phyloP scores from a whole-genome alignment of 2,329 filamentous ascomycete genomes.

The Zasmidium citrigriseum region DNA sequence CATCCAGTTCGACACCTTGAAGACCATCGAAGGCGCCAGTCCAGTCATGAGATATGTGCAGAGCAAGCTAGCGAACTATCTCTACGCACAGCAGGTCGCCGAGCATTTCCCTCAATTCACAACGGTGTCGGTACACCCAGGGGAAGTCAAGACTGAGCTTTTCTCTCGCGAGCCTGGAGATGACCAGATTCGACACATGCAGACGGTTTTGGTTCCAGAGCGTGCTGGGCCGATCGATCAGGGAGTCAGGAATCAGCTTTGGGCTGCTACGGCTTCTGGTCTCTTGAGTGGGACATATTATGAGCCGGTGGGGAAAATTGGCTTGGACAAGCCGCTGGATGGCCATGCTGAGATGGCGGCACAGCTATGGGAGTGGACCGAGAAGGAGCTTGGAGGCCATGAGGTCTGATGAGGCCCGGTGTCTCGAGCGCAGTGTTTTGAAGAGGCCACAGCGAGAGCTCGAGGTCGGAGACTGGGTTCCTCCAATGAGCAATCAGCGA shows the following conservation, averaged over 20 bases:
- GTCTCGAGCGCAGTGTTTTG: neutral
- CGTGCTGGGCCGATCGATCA: slow-evolving; percentile 11
- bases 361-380: slow-evolving; percentile 40
- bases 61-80: slow-evolving; percentile 53
- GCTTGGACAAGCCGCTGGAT: slow-evolving; percentile 13
- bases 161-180: slow-evolving; percentile 29
- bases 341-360: slow-evolving; percentile 21
- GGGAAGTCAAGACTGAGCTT: slow-evolving; percentile 48
- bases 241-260: slow-evolving; percentile 44
- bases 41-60: slow-evolving; percentile 45
- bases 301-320: slow-evolving; percentile 35
- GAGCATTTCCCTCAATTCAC: slow-evolving; percentile 47
- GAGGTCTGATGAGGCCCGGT: neutral
- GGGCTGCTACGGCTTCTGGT: slow-evolving; percentile 43
- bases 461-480: too few species aligned
- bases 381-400: slow-evolving; percentile 1
- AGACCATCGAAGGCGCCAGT: neutral
- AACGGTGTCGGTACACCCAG: slow-evolving; percentile 48
- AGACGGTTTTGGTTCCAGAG: neutral
- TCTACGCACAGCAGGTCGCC: slow-evolving; percentile 46
- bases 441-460: too few species aligned
- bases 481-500: too few species aligned
- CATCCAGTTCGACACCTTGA: slow-evolving; percentile 30
- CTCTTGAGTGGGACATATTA: slow-evolving; percentile 36
- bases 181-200: neutral